A percentile compares a stretch with the other conserved stretches of the same genome.
Evolutionary conservation across 352 stramenopile species (phyloP).

Genomic region (Elongisporangium anandrum): DNA sequence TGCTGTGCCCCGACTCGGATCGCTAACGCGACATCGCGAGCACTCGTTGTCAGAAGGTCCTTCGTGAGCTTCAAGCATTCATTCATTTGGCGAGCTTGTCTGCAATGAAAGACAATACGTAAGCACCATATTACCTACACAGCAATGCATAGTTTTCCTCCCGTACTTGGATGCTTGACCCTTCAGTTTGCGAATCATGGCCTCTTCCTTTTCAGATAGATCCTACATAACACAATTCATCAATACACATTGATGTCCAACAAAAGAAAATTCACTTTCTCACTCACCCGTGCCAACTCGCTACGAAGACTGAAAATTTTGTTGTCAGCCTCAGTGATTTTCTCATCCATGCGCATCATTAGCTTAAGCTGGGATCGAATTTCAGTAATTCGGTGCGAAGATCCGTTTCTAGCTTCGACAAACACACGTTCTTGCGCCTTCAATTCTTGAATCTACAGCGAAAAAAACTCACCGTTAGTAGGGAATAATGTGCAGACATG

Average conservation of each 20-base stretch:
- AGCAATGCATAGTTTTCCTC: neutral
- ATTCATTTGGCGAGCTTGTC: conserved; percentile 68
- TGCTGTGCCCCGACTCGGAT: conserved; percentile 58
- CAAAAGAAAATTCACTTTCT: neutral
- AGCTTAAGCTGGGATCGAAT: conserved; percentile 63
- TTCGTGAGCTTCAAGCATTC: conserved; percentile 50
- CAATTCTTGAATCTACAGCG: conserved; percentile 39
- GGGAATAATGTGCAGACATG: neutral
- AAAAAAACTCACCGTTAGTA: neutral
- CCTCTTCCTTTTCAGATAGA: conserved; percentile 71
- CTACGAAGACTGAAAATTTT: conserved; percentile 68
- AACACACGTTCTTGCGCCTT: conserved; percentile 66
- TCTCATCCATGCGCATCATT: conserved; percentile 72
- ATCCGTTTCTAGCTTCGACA: conserved; percentile 51
- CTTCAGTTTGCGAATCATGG: conserved; percentile 70
- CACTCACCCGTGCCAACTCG: conserved; percentile 60
- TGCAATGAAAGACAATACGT: conserved; percentile 10
- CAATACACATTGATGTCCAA: neutral
- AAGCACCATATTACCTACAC: neutral
- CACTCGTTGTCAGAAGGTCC: conserved; percentile 41
- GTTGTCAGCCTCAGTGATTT: conserved; percentile 63
- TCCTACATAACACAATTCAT: conserved; percentile 32
- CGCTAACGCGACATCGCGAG: conserved; percentile 45
- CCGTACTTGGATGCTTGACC: conserved; percentile 58
- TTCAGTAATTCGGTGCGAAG: conserved; percentile 54